phyloP scores from a whole-genome alignment of 2,329 filamentous ascomycete species.

The Arachnomyces sp. region DNA sequence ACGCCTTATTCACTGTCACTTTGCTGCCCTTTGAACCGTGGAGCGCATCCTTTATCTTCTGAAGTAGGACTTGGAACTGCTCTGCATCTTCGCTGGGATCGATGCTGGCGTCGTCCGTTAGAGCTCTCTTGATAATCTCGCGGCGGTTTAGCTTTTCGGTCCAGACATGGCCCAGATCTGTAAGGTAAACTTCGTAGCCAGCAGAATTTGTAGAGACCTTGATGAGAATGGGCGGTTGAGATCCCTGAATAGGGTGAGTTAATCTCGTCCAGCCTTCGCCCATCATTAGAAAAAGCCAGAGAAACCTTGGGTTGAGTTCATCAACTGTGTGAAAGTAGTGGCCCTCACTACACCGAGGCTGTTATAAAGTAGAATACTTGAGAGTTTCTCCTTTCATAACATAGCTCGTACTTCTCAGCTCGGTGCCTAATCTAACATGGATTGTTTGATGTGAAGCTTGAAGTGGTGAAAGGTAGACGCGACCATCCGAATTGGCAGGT shows the following conservation, averaged over 20 bases:
- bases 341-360: no score
- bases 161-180: conserved; percentile 53
- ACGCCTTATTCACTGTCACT: conserved; percentile 21
- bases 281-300: conserved; percentile 17
- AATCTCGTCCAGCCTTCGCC: conserved; percentile 29
- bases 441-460: no score
- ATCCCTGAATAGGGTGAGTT: conserved; percentile 16
- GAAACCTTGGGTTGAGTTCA: no score
- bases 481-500: not conserved
- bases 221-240: conserved; percentile 31
- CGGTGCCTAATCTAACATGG: no score
- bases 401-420: no score
- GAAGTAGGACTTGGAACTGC: conserved; percentile 49
- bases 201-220: conserved; percentile 25
- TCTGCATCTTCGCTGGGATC: conserved; percentile 50
- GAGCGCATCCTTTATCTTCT: conserved; percentile 47
- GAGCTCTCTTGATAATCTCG: conserved; percentile 42
- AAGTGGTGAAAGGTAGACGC: no score
- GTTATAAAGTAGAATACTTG: no score
- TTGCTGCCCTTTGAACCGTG: conserved; percentile 22
- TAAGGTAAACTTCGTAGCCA: conserved; percentile 47
- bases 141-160: conserved; percentile 39
- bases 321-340: no score
- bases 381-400: no score
- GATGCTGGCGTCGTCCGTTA: conserved; percentile 45